phyloP scores from a whole-genome alignment of 2,329 filamentous ascomycete genomes.

The Colletotrichum sidae region DNA sequence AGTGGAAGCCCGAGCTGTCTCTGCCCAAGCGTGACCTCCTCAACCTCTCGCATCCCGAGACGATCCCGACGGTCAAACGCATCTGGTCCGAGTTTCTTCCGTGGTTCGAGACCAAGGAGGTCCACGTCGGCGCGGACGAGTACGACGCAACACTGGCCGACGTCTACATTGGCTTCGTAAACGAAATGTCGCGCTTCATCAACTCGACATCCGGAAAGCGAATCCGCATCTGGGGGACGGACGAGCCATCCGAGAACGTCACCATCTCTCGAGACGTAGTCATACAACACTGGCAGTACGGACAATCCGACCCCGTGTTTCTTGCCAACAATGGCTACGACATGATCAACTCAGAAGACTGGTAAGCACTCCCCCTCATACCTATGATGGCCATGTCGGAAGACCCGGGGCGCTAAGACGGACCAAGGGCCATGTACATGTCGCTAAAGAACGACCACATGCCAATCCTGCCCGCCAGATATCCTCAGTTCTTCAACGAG shows the following conservation, averaged over 20 bases:
- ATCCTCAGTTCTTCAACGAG: slow-evolving; percentile 59
- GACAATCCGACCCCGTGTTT: slow-evolving; percentile 55
- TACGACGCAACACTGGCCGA: slow-evolving; percentile 56
- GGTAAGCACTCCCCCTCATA: slow-evolving; percentile 52
- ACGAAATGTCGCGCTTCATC: slow-evolving; percentile 59
- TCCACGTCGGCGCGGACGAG: slow-evolving; percentile 67
- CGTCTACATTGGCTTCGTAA: slow-evolving; percentile 63
- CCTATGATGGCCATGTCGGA: too few relatives aligned
- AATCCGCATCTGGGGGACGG: slow-evolving; percentile 64
- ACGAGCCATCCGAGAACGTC: slow-evolving; percentile 53
- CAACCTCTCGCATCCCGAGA: slow-evolving; percentile 64
- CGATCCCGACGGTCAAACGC: slow-evolving; percentile 59
- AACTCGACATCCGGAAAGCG: slow-evolving; percentile 50
- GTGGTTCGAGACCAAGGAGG: slow-evolving; percentile 65
- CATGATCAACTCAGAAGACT: slow-evolving; percentile 60
- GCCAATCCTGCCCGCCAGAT: slow-evolving; percentile 57
- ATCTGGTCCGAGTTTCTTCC: slow-evolving; percentile 65
- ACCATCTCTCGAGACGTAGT: slow-evolving; percentile 53
- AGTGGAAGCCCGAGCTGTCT: slow-evolving; percentile 66
- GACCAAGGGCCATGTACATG: slow-evolving; percentile 52
- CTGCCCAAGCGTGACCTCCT: slow-evolving; percentile 59
- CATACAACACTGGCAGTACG: slow-evolving; percentile 56
- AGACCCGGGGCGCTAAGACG: too few relatives aligned
- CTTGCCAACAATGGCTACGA: slow-evolving; percentile 51
- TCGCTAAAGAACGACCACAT: slow-evolving; percentile 64